Percentiles rank a stretch among this genome's conserved stretches.
Evolutionary conservation across 2,329 filamentous ascomycete species (phyloP).

Genomic region (Cordyceps javanica): DNA sequence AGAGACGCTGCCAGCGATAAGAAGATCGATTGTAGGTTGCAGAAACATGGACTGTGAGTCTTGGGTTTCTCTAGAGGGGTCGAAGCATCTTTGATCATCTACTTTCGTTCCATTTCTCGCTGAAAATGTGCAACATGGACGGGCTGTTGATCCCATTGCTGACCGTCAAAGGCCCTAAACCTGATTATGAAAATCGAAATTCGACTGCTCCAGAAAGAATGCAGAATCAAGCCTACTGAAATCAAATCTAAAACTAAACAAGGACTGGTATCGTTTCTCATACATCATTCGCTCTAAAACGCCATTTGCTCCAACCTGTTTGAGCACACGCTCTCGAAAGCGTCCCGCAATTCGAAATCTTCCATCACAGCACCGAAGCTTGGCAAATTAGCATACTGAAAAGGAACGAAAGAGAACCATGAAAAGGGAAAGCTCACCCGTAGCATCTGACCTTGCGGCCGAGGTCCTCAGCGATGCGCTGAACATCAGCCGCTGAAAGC

Average conservation of each 20-base stretch:
- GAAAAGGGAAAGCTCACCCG: slow-evolving; percentile 57
- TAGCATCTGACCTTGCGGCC: slow-evolving; percentile 83
- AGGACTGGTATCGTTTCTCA: slow-evolving; percentile 10
- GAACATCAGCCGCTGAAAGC: slow-evolving; percentile 63
- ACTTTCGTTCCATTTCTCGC: background rate
- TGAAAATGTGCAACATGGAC: background rate
- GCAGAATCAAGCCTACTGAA: background rate
- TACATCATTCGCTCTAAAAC: background rate
- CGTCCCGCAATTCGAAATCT: slow-evolving; percentile 68
- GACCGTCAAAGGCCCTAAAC: background rate
- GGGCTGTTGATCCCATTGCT: background rate
- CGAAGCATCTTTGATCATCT: too few relatives aligned
- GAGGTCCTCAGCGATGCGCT: slow-evolving; percentile 65
- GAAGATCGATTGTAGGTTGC: background rate
- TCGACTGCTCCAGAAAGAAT: background rate
- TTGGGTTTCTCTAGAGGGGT: background rate
- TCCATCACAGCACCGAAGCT: slow-evolving; percentile 61
- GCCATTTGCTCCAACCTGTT: slow-evolving; percentile 13
- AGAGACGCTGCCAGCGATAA: background rate
- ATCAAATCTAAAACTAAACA: slow-evolving; percentile 5
- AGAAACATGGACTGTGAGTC: background rate
- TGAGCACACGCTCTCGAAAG: slow-evolving; percentile 56
- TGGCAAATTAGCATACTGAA: background rate
- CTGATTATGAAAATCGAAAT: background rate
- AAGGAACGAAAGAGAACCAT: slow-evolving; percentile 4